Percentiles rank a stretch among this genome's conserved stretches.
phyloP scores from a whole-genome alignment of 805 yeast genomes.

The Cyberlindnera samutprakarnensis region DNA sequence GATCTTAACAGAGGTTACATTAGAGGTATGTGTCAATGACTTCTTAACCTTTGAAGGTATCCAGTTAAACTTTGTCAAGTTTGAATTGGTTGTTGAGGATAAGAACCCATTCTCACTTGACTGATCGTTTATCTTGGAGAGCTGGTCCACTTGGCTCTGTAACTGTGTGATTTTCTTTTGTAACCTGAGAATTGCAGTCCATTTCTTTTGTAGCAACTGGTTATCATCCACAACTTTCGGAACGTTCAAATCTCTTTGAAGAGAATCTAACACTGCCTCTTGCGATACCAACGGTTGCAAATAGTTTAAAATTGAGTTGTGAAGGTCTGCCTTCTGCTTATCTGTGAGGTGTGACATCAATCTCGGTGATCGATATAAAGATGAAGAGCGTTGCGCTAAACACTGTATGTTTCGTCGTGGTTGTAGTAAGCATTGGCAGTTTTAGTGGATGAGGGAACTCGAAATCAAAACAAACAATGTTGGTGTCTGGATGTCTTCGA shows the following conservation, averaged over 20 bases:
- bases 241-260: constrained; percentile 19
- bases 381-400: no score
- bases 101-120: not conserved
- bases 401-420: not conserved
- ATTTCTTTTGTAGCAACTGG: constrained; percentile 59
- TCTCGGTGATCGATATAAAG: no score
- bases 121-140: constrained; percentile 31
- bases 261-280: constrained; percentile 2
- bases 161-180: constrained; percentile 68
- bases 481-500: not conserved
- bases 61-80: constrained; percentile 19
- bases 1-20: constrained; percentile 55
- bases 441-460: not conserved
- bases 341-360: constrained; percentile 31
- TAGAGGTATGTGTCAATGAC: constrained; percentile 29
- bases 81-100: constrained; percentile 17
- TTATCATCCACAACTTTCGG: constrained; percentile 20
- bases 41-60: constrained; percentile 19
- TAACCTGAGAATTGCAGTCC: constrained; percentile 78
- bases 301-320: constrained; percentile 42
- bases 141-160: constrained; percentile 47
- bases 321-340: constrained; percentile 38
- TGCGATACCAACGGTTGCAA: constrained; percentile 26
- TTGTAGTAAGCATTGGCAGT: no score
- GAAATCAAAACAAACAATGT: not conserved